A percentile compares a stretch with the other conserved stretches of the same genome.
These are phyloP conservation scores for Colletotrichum kahawae DNA, from an alignment of 2,329 filamentous ascomycete genomes.

Conservation along the genomic window DNA sequence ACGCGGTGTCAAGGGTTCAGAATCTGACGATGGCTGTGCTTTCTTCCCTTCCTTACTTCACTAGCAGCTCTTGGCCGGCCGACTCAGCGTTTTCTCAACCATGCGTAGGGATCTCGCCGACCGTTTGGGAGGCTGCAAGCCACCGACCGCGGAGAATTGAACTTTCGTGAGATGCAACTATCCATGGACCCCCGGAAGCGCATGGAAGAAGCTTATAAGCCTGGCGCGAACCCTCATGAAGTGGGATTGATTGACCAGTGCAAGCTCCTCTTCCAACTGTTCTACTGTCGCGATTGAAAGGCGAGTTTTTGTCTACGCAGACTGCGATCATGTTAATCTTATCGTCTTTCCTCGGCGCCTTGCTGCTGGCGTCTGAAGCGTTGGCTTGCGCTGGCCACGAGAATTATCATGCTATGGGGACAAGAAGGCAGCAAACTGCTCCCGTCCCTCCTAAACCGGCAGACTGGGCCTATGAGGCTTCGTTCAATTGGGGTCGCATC, in stretches of 20 bases:
- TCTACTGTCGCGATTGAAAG: neutral
- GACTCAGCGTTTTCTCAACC: neutral
- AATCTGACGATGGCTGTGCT: neutral
- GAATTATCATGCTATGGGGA: neutral
- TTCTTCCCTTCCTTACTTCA: neutral
- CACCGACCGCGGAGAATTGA: neutral
- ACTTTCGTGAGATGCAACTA: neutral
- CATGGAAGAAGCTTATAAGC: neutral
- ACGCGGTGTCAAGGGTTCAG: neutral
- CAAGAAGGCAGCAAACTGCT: neutral
- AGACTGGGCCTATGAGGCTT: conserved; percentile 21
- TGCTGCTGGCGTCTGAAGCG: neutral
- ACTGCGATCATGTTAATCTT: neutral
- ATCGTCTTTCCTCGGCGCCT: neutral
- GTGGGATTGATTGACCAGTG: neutral
- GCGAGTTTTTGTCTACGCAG: neutral
- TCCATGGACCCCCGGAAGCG: neutral
- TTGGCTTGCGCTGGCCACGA: conserved; percentile 8
- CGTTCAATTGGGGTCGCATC: conserved; percentile 20
- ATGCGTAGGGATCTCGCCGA: neutral
- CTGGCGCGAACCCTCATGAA: neutral
- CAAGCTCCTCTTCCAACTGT: neutral
- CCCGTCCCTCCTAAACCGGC: neutral
- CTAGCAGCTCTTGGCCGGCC: neutral
- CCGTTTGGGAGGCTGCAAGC: neutral